Evolutionary conservation across 495 filamentous ascomycete genomes (phyloP), one percentile per base, ranked within the genome.

Genomic region (Xylaria palmicola): DNA sequence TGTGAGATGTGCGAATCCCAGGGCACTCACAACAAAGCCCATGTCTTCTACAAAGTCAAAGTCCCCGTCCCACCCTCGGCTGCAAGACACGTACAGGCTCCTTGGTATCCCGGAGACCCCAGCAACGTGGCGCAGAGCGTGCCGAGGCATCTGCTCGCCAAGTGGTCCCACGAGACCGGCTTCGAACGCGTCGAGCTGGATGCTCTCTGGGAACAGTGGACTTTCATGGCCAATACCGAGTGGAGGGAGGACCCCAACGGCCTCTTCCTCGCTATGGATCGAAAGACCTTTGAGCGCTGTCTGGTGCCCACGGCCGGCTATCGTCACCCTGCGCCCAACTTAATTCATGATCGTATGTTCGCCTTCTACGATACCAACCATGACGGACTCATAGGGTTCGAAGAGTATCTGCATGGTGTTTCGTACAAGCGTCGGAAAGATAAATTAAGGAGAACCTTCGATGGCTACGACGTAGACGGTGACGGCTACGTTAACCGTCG

Each of bases 271-370:
- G 94, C 92, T 9, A 96, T 99, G 75, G 91, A 96, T 62, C 86
- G 90, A 30, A 87, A 87, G 67, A 94, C 90, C 0, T 98, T 98
- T 74, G 89, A 96, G 68, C 87, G 89, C 56, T 94, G 91, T 63
- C 88, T 98, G 58, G 84, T 94, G 1, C 93, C 92, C 1, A 89
- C 89, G 37, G 88, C 86, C 3, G 86, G 89, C n/a, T 82, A 84
- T 59, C 81, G 87, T 30, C 87, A 89, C 13, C 85, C 88, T 9
- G 82, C 89, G 5, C 91, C 93, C 5, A 97, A 93, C 72, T 80
- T 97, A 3, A 89, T 98, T 43, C 93, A 96, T 67, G 93, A 98
- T 75, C 88, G 94, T 57, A 90, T 96, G 83, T 99, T 99, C 75
- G 85, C 89, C 32, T 97, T 97, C 72, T 99, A 96, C 72, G 95